Conservation (phyloP, 345 rosid genomes). For the Eucalyptus dawsonii region DNA sequence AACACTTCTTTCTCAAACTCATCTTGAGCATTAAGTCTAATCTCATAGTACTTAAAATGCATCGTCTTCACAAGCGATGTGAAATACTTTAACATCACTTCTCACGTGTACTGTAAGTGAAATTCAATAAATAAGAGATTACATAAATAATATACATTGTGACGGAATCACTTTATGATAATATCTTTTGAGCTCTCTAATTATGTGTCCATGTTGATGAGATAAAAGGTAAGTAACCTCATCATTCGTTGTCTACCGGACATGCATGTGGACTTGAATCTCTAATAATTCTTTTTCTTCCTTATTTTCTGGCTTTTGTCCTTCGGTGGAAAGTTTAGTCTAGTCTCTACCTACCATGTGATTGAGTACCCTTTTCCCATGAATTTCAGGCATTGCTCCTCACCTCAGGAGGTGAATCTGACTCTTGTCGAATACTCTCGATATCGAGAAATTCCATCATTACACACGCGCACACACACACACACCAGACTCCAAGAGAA, state of each 20-base stretch:
- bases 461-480: neutral
- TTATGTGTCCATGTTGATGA: neutral
- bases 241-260: constrained; percentile 1
- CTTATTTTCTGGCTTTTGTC: neutral
- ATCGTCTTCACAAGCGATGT: fast-evolving
- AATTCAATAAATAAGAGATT: fast-evolving
- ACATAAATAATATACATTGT: neutral
- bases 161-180: fast-evolving
- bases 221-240: neutral
- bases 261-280: neutral
- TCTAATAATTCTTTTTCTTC: neutral
- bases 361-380: neutral
- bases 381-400: neutral
- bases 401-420: neutral
- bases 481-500: neutral
- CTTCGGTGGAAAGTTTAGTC: neutral
- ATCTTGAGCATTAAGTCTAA: neutral
- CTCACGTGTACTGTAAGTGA: fast-evolving
- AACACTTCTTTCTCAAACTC: neutral
- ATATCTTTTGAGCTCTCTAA: neutral
- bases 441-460: neutral
- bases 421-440: neutral
- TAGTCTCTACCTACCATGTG: neutral
- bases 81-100: neutral
- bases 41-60: neutral